Percentiles rank a stretch among this genome's conserved stretches.
These are phyloP conservation scores for Centella asiatica DNA, from an alignment of 129 eudicot genomes.

Conservation along the genomic window DNA sequence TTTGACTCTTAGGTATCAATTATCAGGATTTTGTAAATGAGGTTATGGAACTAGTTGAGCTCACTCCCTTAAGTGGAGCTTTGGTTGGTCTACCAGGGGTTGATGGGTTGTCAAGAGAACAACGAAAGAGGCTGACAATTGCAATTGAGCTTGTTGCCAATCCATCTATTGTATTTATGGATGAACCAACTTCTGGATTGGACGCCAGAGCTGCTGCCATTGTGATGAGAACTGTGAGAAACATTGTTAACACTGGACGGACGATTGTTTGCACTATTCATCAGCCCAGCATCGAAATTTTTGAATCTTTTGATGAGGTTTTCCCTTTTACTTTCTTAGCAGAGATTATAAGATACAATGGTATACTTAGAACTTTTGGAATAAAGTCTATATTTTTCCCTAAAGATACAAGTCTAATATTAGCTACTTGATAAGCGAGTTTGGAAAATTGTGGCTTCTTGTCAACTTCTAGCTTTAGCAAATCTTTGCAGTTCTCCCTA, in stretches of 20 bases:
- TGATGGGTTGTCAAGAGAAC: constrained; percentile 87
- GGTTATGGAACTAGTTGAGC: constrained; percentile 91
- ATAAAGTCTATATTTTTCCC: no score
- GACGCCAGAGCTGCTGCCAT: constrained; percentile 99
- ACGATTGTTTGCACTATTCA: constrained; percentile 97
- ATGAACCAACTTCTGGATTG: constrained; percentile 94
- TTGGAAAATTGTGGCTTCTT: neutral
- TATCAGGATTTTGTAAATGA: constrained; percentile 75
- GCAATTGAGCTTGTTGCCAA: constrained; percentile 96
- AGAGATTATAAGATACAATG: neutral
- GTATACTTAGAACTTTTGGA: no score
- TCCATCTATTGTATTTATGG: constrained; percentile 97
- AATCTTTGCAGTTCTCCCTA: neutral
- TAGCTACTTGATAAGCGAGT: no score
- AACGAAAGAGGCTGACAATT: constrained; percentile 84
- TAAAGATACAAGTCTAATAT: no score
- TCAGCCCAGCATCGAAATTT: constrained; percentile 94
- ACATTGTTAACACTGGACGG: constrained; percentile 88
- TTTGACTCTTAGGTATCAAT: constrained; percentile 4
- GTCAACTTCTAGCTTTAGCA: neutral
- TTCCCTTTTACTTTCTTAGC: constrained; percentile 1
- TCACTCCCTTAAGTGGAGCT: constrained; percentile 54
- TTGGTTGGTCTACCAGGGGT: constrained; percentile 88
- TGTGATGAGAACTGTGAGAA: constrained; percentile 96
- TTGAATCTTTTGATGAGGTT: constrained; percentile 98